Conservation (phyloP, 108 stramenopile genomes). For the Stephanodiscus minutulus region DNA sequence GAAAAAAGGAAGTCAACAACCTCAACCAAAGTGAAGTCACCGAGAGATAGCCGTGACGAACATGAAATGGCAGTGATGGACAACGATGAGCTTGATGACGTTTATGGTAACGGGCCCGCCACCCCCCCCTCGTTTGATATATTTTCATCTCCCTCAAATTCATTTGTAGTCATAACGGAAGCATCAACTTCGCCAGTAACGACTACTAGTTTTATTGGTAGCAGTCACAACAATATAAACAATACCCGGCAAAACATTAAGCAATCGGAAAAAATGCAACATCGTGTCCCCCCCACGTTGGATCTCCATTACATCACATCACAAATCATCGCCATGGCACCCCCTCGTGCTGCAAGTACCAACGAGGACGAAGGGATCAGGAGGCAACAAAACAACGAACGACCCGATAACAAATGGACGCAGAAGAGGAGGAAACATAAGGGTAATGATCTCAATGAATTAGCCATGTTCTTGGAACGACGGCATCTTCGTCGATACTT, state of each 20-base stretch:
- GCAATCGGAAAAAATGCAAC: conserved; percentile 39
- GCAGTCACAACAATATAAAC: not conserved
- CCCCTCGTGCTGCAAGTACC: conserved; percentile 26
- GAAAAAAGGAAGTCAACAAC: too few species aligned
- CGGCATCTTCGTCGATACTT: conserved; percentile 58
- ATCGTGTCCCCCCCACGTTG: conserved; percentile 35
- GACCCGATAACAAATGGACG: not conserved
- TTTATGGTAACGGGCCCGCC: not conserved
- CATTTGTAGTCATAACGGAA: not conserved
- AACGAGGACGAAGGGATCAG: conserved; percentile 10
- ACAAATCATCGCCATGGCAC: conserved; percentile 61
- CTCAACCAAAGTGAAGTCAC: too few species aligned
- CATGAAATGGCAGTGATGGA: too few species aligned
- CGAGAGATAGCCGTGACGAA: too few species aligned
- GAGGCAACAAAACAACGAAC: not conserved
- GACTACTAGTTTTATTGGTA: not conserved
- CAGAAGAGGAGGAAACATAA: conserved; percentile 18
- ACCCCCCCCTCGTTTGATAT: not conserved
- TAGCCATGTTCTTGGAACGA: conserved; percentile 56
- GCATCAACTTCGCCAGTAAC: not conserved
- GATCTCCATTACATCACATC: conserved; percentile 70
- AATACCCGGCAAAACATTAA: conserved; percentile 2
- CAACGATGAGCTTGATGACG: not conserved
- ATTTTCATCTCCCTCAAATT: not conserved
- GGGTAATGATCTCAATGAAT: conserved; percentile 55